These are phyloP conservation scores for Meira miltonrushii DNA, from an alignment of 1,284 basidiomycete species.

Conservation along the genomic window DNA sequence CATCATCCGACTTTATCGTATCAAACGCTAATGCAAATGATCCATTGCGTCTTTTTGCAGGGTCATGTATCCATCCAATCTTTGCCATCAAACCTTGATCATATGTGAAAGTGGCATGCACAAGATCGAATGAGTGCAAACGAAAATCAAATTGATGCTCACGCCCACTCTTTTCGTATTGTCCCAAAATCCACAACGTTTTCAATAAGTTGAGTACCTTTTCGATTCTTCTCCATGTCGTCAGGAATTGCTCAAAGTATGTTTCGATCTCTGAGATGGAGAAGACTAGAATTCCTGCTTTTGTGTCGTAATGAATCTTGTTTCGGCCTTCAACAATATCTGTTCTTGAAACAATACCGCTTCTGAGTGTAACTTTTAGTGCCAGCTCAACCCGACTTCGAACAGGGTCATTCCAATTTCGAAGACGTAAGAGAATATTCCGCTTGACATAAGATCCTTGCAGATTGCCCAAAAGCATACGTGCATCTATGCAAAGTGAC, in stretches of 20 bases:
- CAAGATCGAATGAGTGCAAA: conserved; percentile 3
- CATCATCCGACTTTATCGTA: no score
- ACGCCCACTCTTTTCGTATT: not conserved
- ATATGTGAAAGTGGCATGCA: conserved; percentile 1
- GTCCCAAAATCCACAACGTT: not conserved
- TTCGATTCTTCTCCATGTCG: conserved; percentile 82
- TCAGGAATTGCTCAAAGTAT: conserved; percentile 78
- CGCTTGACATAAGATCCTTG: conserved; percentile 77
- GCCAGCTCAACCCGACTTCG: conserved; percentile 58
- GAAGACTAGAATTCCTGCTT: conserved; percentile 77
- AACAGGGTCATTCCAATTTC: conserved; percentile 82
- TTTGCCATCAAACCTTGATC: not conserved
- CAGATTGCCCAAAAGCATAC: conserved; percentile 72
- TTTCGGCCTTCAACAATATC: conserved; percentile 56
- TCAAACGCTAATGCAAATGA: not conserved
- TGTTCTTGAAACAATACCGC: conserved; percentile 57
- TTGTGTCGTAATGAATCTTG: conserved; percentile 72
- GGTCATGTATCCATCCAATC: not conserved
- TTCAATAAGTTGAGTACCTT: conserved; percentile 81
- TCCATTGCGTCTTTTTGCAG: not conserved
- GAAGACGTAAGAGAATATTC: conserved; percentile 77
- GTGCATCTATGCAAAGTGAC: conserved; percentile 72
- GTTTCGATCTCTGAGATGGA: conserved; percentile 75
- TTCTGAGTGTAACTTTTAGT: conserved; percentile 5
- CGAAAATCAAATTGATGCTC: not conserved